phyloP scores from a whole-genome alignment of 345 rosid genomes.

The Trapa bicornis region DNA sequence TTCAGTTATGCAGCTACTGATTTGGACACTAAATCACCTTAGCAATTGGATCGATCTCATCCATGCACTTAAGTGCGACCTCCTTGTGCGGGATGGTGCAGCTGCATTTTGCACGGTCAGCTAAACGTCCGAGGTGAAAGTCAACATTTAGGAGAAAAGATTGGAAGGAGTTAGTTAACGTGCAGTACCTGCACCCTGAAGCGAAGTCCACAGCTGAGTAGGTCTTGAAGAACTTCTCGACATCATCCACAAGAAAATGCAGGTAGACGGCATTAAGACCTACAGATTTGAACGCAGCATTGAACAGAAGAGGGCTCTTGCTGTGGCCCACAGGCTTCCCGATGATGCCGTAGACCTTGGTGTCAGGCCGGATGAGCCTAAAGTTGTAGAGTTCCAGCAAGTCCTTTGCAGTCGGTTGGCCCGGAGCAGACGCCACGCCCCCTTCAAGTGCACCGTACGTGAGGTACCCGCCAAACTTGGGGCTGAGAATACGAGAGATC shows the following conservation, averaged over 20 bases:
- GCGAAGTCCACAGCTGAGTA: slow-evolving; percentile 24
- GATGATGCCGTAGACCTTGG: slow-evolving; percentile 30
- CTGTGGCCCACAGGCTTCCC: slow-evolving; percentile 39
- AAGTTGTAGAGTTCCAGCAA: slow-evolving; percentile 28
- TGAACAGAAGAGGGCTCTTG: slow-evolving; percentile 35
- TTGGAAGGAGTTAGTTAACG: not conserved
- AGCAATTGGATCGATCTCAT: slow-evolving; percentile 32
- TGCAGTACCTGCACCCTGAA: slow-evolving; percentile 24
- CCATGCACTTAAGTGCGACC: slow-evolving; percentile 30
- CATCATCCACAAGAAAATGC: slow-evolving; percentile 31
- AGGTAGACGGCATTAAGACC: slow-evolving; percentile 30
- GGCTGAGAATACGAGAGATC: slow-evolving; percentile 26
- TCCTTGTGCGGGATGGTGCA: slow-evolving; percentile 45
- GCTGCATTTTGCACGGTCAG: slow-evolving; percentile 14
- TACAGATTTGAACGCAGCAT: slow-evolving; percentile 25
- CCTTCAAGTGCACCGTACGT: slow-evolving; percentile 32
- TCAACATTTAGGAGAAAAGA: not conserved
- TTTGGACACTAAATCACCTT: slow-evolving; percentile 13
- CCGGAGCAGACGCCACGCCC: slow-evolving; percentile 26
- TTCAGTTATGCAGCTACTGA: not conserved
- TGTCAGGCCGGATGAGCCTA: slow-evolving; percentile 23
- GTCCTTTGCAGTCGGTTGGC: slow-evolving; percentile 31
- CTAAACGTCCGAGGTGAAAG: not conserved
- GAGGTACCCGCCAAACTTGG: slow-evolving; percentile 31
- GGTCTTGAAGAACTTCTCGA: slow-evolving; percentile 24